phyloP scores from a whole-genome alignment of 164 flowering plant genomes.

The Paratinospora sagittata region DNA sequence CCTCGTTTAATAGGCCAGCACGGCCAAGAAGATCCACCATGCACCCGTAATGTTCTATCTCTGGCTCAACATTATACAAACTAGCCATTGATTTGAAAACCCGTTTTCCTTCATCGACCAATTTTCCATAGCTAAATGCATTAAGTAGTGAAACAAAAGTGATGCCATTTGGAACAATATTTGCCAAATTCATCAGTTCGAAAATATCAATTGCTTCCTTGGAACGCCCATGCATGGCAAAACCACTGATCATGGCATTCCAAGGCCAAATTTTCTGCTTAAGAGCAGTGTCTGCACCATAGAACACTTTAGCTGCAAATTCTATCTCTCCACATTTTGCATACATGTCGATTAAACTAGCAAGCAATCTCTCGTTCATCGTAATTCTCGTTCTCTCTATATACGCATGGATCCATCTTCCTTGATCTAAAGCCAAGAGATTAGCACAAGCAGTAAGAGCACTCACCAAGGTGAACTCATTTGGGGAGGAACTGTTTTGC shows the following conservation, averaged over 20 bases:
- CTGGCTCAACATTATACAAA: constrained; percentile 34
- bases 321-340: constrained; percentile 49
- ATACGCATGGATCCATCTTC: constrained; percentile 49
- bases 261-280: constrained; percentile 35
- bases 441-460: constrained; percentile 41
- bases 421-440: constrained; percentile 43
- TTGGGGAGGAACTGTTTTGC: constrained; percentile 29
- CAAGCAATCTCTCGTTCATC: constrained; percentile 30
- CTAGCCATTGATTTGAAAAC: constrained; percentile 35
- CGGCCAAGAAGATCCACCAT: constrained; percentile 53
- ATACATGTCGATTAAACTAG: constrained; percentile 45
- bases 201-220: constrained; percentile 38
- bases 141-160: constrained; percentile 38
- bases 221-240: constrained; percentile 43
- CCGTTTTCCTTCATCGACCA: constrained; percentile 32
- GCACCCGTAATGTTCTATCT: constrained; percentile 54
- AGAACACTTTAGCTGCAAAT: constrained; percentile 33
- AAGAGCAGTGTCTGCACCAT: constrained; percentile 6
- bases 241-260: constrained; percentile 54
- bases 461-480: constrained; percentile 34
- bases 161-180: constrained; percentile 29
- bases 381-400: constrained; percentile 23
- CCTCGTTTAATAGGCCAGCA: constrained; percentile 42
- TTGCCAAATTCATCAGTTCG: constrained; percentile 23
- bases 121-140: constrained; percentile 47